phyloP scores from a whole-genome alignment of 768 basidiomycete species.

The Russula dissimulans region DNA sequence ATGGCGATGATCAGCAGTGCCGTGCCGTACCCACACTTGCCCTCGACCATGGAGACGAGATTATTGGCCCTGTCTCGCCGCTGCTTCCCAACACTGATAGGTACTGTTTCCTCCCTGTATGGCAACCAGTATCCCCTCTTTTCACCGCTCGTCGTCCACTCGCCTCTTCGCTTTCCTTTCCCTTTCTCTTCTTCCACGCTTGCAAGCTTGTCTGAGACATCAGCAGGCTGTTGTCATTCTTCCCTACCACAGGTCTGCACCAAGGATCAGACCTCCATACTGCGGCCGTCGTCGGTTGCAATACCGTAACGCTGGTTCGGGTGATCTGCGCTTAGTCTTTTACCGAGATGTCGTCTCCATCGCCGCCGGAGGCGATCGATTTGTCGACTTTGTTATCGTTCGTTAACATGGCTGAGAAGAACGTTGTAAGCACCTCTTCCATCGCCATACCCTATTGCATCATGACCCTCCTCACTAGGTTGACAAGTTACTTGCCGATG shows the following conservation, averaged over 20 bases:
- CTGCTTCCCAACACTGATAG: background rate
- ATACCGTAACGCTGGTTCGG: background rate
- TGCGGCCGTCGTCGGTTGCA: background rate
- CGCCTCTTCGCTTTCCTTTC: background rate
- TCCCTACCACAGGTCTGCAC: background rate
- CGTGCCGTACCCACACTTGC: background rate
- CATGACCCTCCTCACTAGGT: slow-evolving; percentile 7
- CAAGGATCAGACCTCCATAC: background rate
- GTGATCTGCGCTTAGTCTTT: background rate
- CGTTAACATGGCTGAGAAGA: background rate
- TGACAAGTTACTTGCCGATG: slow-evolving; percentile 22
- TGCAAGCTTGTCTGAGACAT: slow-evolving; percentile 4
- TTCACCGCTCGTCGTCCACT: background rate
- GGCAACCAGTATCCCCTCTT: background rate
- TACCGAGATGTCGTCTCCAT: background rate
- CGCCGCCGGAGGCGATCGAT: background rate
- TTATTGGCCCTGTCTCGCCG: background rate
- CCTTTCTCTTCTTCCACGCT: background rate
- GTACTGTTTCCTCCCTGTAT: background rate
- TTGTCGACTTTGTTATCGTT: background rate
- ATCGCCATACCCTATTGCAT: background rate
- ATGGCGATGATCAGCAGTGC: background rate
- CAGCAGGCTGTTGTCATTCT: slow-evolving; percentile 10
- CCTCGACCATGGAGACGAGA: background rate
- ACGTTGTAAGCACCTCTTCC: background rate